Conservation (phyloP, 768 basidiomycete genomes). For the Kwoniella botswanensis region DNA sequence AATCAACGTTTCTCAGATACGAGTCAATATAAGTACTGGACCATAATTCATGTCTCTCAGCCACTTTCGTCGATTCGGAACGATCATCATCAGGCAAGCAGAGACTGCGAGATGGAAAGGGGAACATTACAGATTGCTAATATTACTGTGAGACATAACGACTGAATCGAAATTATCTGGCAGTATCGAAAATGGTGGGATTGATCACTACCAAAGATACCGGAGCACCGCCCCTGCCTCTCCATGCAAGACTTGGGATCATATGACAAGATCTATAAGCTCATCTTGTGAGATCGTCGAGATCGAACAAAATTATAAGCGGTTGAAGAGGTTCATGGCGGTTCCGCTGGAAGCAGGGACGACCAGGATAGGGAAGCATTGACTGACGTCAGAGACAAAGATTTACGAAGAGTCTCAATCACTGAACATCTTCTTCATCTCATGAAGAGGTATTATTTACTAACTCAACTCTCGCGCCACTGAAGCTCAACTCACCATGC, state of each 20-base stretch:
- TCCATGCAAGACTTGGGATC: no score
- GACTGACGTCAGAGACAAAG: constrained; percentile 3
- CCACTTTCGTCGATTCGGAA: not conserved
- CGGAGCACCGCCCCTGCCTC: no score
- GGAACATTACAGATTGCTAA: not conserved
- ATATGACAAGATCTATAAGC: no score
- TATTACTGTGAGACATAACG: not conserved
- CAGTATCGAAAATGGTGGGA: not conserved
- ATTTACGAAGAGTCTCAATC: not conserved
- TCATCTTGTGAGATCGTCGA: not conserved
- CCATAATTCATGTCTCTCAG: not conserved
- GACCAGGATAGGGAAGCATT: not conserved
- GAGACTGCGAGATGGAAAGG: not conserved
- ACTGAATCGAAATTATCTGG: not conserved
- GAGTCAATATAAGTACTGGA: not conserved
- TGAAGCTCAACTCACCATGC: constrained; percentile 16
- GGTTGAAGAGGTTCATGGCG: not conserved
- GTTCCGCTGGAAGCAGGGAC: not conserved
- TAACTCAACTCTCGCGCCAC: not conserved
- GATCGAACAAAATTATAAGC: not conserved
- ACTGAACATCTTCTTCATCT: not conserved
- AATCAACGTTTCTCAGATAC: not conserved
- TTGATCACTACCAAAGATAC: no score
- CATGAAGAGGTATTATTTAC: not conserved
- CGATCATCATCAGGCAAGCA: not conserved